Evolutionary conservation across 106 monocot genomes (phyloP), one percentile per base, ranked within the genome.

Genomic region (Phalaenopsis aphrodite): DNA sequence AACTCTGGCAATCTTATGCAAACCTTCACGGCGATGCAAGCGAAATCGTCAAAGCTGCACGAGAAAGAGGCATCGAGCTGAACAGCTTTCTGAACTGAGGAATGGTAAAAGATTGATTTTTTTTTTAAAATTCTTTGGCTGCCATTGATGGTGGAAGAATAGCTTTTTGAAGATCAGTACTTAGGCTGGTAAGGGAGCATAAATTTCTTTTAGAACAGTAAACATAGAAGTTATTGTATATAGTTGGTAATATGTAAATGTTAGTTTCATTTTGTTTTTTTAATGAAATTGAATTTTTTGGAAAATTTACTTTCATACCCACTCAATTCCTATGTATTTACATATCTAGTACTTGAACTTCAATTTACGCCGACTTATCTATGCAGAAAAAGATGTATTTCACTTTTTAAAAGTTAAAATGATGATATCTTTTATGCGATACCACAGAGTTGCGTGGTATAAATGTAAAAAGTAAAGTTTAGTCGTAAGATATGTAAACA

Each of bases 1-100:
- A 83, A 78, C 79, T 99, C 67, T 99, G 99, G 99, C 82, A 87
- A 57, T 91, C 89, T 16, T 91, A 85, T 56, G 81, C 88, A 30
- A 73, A 76, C 56, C 73, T 86, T 75, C 49, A 75, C 55, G 2
- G 17, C 56, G 43, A 45, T n/a, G 78, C 73, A 19, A 86, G 89
- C 77, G 55, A 24, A 47, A 85, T 91, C 55, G 37, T 87, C 23
- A 84, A 93, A 77, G 84, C 84, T 68, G 92, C 95, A 55, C 87
- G 78, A 80, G 87, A 88, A 82, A 91, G 88, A 82, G 99, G 99
- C 24, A 42, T 99, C 52, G 86, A 93, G 9, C 69, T 97, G 45
- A 72, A 16, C 23, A 65, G 7, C 4, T 15, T 57, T 81, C 3
- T 8, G 12, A 19, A 41, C 39, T 39, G 30, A 30, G 30, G 30